Base-by-base conservation (phyloP, 768 basidiomycete species). In the Candolleomyces eurysporus region DNA sequence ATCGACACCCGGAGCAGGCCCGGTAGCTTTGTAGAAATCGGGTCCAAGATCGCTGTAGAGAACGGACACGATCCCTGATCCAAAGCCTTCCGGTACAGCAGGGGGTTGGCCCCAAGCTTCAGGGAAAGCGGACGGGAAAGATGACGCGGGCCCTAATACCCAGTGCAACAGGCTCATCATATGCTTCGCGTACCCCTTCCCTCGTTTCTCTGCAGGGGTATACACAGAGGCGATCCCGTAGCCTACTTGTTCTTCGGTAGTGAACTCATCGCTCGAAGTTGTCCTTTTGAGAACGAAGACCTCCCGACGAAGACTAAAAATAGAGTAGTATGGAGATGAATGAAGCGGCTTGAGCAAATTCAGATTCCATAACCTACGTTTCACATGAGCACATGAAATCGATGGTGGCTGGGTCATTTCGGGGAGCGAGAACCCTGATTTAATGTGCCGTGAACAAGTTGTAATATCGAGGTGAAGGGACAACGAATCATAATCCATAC, bases 161-260 rank as follows among this genome's bases (percentile, higher is more conserved):
- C 73, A 75, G 66, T 89, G 87, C 40, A 89, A 59, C 22, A 89
- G 77, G 14, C 79, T 75, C 86, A 88, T 86, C 86, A 88, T 86
- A 62, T 85, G 83, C 11, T 69, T 67, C 10, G 82, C 86, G 62
- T 86, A 88, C 21, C 88, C 86, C 56, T 80, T 80, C 13, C 78
- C 72, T 58, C 85, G 79, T 19, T 84, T 76, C 32, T 65, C 59
- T 0, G 75, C 68, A 16, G 83, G 82, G 6, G 85, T 87, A 68
- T 79, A 89, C 9, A 88, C 85, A 4, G 78, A 78, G 0, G 85
- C 85, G 46, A 89, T 71, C 1, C 72, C 83, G 62, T 87, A 87
- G 46, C 81, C 79, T 10, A 72, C 61, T 0, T 78, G 79, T 50
- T 75, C 66, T 51, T 78, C 70, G 0, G 65, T 60, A 30, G 30